Percentiles rank a stretch among this genome's conserved stretches.
phyloP scores from a whole-genome alignment of 2,329 filamentous ascomycete genomes.

The Fusarium sp. region DNA sequence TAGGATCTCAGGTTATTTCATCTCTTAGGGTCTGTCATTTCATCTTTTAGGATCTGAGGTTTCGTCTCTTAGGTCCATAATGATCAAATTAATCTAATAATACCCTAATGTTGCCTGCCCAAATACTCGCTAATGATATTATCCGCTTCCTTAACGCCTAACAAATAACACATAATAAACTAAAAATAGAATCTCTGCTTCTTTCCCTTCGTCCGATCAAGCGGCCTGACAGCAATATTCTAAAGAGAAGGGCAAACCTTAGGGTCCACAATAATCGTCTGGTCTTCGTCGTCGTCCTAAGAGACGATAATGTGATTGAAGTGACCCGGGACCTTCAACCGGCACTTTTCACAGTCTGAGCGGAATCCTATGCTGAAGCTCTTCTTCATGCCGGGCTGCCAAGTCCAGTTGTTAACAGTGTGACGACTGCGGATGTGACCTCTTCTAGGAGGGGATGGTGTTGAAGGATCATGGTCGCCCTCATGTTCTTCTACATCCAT shows the following conservation, averaged over 20 bases:
- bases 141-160: not conserved
- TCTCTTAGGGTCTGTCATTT: too few species aligned
- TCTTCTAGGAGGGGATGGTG: slow-evolving; percentile 63
- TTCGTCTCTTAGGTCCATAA: not conserved
- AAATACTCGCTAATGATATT: not conserved
- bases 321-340: slow-evolving; percentile 78
- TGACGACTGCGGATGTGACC: slow-evolving; percentile 70
- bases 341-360: slow-evolving; percentile 82
- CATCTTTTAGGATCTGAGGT: too few species aligned
- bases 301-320: slow-evolving; percentile 83
- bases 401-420: slow-evolving; percentile 70
- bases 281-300: slow-evolving; percentile 52
- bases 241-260: slow-evolving; percentile 37
- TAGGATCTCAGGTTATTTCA: too few species aligned
- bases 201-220: slow-evolving; percentile 30
- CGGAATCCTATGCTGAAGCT: slow-evolving; percentile 83
- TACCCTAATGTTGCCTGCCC: not conserved
- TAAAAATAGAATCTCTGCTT: not conserved
- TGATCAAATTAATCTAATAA: not conserved
- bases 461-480: slow-evolving; percentile 52
- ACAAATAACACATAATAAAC: not conserved
- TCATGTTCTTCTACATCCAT: slow-evolving; percentile 55
- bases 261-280: slow-evolving; percentile 46
- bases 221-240: slow-evolving; percentile 45
- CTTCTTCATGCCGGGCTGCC: slow-evolving; percentile 73